Evolutionary conservation across 2,329 filamentous ascomycete genomes (phyloP).

Genomic region (Alternaria tenuissima): DNA sequence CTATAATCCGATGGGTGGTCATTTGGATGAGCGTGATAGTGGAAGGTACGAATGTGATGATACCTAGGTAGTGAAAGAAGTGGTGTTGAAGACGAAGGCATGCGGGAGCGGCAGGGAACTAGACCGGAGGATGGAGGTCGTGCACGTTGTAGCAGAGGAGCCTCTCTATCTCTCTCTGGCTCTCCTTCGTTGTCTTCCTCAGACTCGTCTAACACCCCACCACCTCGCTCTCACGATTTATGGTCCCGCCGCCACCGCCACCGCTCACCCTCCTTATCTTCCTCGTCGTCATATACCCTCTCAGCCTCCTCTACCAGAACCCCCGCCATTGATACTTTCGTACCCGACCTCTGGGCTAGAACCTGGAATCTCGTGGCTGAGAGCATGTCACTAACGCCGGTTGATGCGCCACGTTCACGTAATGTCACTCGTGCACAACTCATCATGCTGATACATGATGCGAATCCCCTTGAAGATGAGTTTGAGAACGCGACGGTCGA

Average conservation of each 20-base stretch:
- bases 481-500: background rate
- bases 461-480: background rate
- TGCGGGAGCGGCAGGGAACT: background rate
- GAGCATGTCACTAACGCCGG: background rate
- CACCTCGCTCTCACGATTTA: background rate
- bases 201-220: background rate
- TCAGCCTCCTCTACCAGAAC: background rate
- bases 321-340: background rate
- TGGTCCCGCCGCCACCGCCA: background rate
- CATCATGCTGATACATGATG: background rate
- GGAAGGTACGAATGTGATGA: background rate
- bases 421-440: conserved; percentile 4
- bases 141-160: background rate
- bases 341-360: conserved; percentile 1
- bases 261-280: background rate
- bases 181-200: background rate
- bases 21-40: background rate
- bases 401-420: background rate
- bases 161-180: background rate
- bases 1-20: background rate
- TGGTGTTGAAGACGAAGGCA: background rate
- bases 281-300: background rate
- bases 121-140: background rate
- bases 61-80: background rate
- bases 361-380: conserved; percentile 7